Evolutionary conservation across 331 rosid species (phyloP).

Genomic region (Acacia concinna): DNA sequence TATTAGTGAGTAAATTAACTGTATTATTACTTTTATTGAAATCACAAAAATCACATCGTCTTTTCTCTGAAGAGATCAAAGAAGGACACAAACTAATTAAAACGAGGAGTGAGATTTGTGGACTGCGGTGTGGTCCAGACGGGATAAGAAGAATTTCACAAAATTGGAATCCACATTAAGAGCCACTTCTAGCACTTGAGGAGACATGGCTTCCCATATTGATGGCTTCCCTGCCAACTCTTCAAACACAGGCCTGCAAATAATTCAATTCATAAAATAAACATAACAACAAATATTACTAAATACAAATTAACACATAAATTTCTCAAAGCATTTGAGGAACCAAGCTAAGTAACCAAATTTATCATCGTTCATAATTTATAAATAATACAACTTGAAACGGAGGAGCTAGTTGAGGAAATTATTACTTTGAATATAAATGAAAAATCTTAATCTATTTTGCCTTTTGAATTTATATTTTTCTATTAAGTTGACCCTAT

Average conservation of each 20-base stretch:
- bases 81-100: background rate
- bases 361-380: background rate
- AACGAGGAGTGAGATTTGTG: background rate
- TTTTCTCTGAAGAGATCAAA: background rate
- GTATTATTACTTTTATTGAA: background rate
- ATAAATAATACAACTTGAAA: background rate
- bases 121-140: background rate
- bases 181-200: conserved; percentile 39
- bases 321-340: background rate
- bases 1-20: too few species aligned
- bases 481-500: too few species aligned
- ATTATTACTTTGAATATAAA: too few species aligned
- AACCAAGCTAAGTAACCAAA: too few species aligned
- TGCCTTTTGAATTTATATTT: too few species aligned
- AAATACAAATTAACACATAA: background rate
- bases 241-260: conserved; percentile 50
- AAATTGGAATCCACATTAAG: conserved; percentile 51
- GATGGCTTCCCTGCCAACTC: conserved; percentile 50
- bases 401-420: background rate
- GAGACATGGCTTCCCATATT: conserved; percentile 45
- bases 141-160: conserved; percentile 38
- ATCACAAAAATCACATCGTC: background rate
- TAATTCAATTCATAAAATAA: too few species aligned
- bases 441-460: too few species aligned
- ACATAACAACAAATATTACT: background rate